A percentile compares a stretch with the other conserved stretches of the same genome.
phyloP scores from a whole-genome alignment of 371 early-diverging fungal species.

The Mucor lusitanicus region DNA sequence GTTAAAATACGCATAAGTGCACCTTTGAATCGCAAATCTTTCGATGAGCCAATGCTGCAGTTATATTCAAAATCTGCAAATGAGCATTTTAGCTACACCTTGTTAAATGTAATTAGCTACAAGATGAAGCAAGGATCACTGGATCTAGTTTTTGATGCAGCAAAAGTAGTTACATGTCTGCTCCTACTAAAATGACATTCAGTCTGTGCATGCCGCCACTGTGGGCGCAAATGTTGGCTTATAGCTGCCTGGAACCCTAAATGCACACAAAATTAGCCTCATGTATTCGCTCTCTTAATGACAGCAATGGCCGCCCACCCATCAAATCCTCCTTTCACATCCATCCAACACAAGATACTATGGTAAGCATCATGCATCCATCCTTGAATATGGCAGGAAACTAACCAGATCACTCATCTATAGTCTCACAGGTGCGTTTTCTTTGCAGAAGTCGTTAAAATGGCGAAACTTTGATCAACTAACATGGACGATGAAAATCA shows the following conservation, averaged over 20 bases:
- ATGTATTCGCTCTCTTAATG: neutral
- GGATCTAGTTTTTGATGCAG: too few relatives aligned
- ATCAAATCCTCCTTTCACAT: conserved; percentile 3
- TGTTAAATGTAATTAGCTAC: too few relatives aligned
- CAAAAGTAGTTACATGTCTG: too few relatives aligned
- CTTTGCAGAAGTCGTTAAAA: neutral
- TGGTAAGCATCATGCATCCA: conserved; percentile 11
- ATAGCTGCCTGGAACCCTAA: neutral
- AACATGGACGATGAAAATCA: neutral
- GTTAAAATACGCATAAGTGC: too few relatives aligned
- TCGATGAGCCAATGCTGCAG: too few relatives aligned
- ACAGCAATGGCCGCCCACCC: neutral
- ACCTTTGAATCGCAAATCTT: too few relatives aligned
- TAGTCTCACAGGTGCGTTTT: conserved; percentile 20
- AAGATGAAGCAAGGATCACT: too few relatives aligned
- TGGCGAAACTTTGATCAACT: neutral
- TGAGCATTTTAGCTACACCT: too few relatives aligned
- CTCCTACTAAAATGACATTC: too few relatives aligned
- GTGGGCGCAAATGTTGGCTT: too few relatives aligned
- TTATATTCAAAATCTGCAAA: too few relatives aligned
- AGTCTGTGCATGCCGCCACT: too few relatives aligned
- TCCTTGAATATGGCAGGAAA: neutral
- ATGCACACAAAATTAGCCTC: neutral
- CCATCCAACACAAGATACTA: conserved; percentile 17
- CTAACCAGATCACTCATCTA: neutral